These are phyloP conservation scores for Mrakia hoshinonis DNA, from an alignment of 768 basidiomycete species.

Conservation along the genomic window DNA sequence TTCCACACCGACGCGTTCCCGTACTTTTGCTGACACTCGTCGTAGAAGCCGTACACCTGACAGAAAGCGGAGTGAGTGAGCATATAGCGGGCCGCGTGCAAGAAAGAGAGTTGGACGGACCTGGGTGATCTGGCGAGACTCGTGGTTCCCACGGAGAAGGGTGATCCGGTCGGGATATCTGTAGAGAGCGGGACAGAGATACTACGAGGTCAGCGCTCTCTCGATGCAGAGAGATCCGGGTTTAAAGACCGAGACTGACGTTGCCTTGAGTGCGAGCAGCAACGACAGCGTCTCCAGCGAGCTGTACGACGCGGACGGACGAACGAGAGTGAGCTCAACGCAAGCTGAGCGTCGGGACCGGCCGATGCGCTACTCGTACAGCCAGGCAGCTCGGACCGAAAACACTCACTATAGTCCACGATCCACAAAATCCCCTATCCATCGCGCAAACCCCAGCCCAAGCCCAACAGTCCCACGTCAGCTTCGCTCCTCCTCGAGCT, in stretches of 20 bases:
- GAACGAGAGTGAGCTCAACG: neutral
- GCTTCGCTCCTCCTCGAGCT: neutral
- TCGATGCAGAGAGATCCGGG: too few species aligned
- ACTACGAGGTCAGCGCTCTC: neutral
- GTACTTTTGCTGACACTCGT: constrained; percentile 97
- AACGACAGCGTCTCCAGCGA: constrained; percentile 90
- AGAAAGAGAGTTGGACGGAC: constrained; percentile 42
- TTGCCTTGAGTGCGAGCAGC: constrained; percentile 77
- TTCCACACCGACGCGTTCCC: constrained; percentile 94
- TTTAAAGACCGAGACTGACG: too few species aligned
- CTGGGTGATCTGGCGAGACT: constrained; percentile 94
- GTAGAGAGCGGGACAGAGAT: constrained; percentile 36
- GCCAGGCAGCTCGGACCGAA: neutral
- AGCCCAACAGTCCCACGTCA: neutral
- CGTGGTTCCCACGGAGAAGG: constrained; percentile 87
- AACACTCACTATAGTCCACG: constrained; percentile 69
- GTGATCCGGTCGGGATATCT: constrained; percentile 92
- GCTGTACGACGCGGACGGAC: neutral
- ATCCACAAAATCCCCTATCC: constrained; percentile 92
- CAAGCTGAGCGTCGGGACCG: neutral
- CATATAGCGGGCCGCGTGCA: too few species aligned
- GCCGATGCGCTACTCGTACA: neutral
- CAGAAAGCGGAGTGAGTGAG: neutral
- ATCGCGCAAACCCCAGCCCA: neutral
- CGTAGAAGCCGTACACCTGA: constrained; percentile 78